Evolutionary conservation across 2,329 filamentous ascomycete genomes (phyloP).

Genomic region (Beauveria bassiana): DNA sequence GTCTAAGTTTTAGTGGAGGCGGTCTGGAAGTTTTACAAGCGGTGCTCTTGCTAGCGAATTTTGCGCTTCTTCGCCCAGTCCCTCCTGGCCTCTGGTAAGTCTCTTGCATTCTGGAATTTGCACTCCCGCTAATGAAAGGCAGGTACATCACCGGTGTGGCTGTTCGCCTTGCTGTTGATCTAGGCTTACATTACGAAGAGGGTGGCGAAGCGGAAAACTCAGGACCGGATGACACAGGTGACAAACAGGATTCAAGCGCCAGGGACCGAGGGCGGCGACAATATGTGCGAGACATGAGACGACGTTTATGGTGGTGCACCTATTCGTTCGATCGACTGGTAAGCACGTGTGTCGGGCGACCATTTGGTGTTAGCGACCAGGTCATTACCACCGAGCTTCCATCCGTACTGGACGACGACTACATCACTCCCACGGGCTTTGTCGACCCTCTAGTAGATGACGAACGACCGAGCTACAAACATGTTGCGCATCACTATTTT

Average conservation of each 20-base stretch:
- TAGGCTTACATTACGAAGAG: conserved; percentile 90
- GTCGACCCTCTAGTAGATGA: conserved; percentile 48
- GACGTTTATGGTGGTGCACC: conserved; percentile 93
- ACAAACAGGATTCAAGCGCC: conserved; percentile 21
- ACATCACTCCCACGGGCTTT: conserved; percentile 76
- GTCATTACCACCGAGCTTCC: conserved; percentile 94
- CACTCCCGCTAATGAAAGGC: not conserved
- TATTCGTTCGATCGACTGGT: conserved; percentile 94
- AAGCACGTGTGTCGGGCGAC: conserved; percentile 84
- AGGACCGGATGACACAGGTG: conserved; percentile 15
- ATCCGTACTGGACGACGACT: conserved; percentile 77
- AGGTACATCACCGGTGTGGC: conserved; percentile 92
- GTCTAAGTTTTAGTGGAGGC: conserved; percentile 77
- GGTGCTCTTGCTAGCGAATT: conserved; percentile 83
- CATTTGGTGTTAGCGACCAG: conserved; percentile 92
- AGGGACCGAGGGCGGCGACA: conserved; percentile 60
- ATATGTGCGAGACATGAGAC: conserved; percentile 77
- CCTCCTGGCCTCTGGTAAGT: conserved; percentile 78
- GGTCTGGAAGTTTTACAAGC: conserved; percentile 88
- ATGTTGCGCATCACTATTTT: conserved; percentile 88
- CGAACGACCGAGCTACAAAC: conserved; percentile 73
- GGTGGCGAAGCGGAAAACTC: conserved; percentile 57
- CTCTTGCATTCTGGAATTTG: not conserved
- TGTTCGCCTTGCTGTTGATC: conserved; percentile 79
- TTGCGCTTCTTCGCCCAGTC: conserved; percentile 83